Conservation (phyloP, 345 rosid species). For the Murraya paniculata region DNA sequence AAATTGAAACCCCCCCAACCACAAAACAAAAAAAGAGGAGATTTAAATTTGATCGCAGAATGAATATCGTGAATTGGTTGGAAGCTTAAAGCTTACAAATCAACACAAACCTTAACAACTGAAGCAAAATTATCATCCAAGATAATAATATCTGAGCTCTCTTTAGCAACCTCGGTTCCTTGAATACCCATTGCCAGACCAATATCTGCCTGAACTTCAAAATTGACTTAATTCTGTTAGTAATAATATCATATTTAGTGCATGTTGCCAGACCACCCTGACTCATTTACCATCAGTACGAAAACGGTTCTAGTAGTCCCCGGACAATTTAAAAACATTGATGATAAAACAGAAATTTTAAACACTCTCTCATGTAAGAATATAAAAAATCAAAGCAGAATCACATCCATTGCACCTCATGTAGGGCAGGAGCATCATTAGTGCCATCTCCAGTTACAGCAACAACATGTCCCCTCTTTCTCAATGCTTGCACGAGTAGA, state of each 20-base stretch:
- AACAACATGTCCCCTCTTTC: slow-evolving; percentile 69
- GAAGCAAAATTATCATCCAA: slow-evolving; percentile 93
- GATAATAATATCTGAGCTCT: slow-evolving; percentile 94
- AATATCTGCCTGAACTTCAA: slow-evolving; percentile 78
- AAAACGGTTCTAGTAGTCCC: background rate
- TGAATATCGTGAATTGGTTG: background rate
- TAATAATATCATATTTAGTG: background rate
- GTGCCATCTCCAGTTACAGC: slow-evolving; percentile 97
- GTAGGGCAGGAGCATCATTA: slow-evolving; percentile 91
- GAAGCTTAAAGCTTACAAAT: background rate
- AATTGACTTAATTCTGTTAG: background rate
- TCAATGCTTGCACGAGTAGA: slow-evolving; percentile 82
- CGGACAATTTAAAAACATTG: background rate
- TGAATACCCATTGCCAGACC: slow-evolving; percentile 99
- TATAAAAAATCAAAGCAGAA: background rate
- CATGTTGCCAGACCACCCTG: background rate
- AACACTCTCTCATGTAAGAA: background rate
- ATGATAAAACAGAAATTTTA: background rate
- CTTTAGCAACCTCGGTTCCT: slow-evolving; percentile 99
- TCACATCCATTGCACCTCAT: slow-evolving; percentile 50
- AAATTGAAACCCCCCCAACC: background rate
- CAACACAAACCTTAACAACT: slow-evolving; percentile 75
- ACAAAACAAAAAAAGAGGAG: background rate
- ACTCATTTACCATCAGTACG: background rate
- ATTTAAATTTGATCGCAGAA: background rate